Conservation (phyloP, 768 basidiomycete species). For the Kwoniella sp. region DNA sequence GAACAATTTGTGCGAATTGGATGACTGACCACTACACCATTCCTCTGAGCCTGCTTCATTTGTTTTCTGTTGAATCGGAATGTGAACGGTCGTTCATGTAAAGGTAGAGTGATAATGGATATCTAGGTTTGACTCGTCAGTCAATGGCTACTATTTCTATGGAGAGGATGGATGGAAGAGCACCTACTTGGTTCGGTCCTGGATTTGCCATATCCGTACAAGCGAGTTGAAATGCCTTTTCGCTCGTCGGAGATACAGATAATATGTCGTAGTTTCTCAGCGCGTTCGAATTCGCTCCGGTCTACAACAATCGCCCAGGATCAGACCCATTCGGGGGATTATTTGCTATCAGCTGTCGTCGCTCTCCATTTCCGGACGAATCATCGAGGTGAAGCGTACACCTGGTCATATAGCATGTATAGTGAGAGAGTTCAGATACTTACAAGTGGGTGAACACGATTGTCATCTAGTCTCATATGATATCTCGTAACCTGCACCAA, state of each 20-base stretch:
- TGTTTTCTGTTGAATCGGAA: constrained; percentile 49
- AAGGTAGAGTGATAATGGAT: constrained; percentile 52
- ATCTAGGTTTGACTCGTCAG: too few relatives aligned
- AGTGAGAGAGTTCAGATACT: too few relatives aligned
- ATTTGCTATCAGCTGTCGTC: neutral
- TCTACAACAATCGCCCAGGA: constrained; percentile 34
- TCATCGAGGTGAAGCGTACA: too few relatives aligned
- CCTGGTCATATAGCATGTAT: too few relatives aligned
- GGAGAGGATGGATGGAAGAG: too few relatives aligned
- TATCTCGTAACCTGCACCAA: constrained; percentile 50
- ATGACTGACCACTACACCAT: constrained; percentile 45
- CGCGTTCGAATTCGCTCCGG: constrained; percentile 32
- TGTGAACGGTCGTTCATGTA: constrained; percentile 47
- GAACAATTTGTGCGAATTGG: too few relatives aligned
- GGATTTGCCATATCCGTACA: constrained; percentile 51
- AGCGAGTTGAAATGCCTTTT: constrained; percentile 50
- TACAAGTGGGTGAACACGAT: constrained; percentile 47
- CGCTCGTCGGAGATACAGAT: constrained; percentile 47
- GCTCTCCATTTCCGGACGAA: neutral
- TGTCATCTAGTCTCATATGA: constrained; percentile 51
- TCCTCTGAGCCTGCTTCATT: constrained; percentile 45
- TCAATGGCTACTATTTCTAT: too few relatives aligned
- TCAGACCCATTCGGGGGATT: too few relatives aligned
- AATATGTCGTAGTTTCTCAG: constrained; percentile 48
- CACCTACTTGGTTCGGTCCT: constrained; percentile 48